Evolutionary conservation across 2,329 filamentous ascomycete genomes (phyloP), one percentile per base, ranked within the genome.

Genomic region (Saccharata proteae): DNA sequence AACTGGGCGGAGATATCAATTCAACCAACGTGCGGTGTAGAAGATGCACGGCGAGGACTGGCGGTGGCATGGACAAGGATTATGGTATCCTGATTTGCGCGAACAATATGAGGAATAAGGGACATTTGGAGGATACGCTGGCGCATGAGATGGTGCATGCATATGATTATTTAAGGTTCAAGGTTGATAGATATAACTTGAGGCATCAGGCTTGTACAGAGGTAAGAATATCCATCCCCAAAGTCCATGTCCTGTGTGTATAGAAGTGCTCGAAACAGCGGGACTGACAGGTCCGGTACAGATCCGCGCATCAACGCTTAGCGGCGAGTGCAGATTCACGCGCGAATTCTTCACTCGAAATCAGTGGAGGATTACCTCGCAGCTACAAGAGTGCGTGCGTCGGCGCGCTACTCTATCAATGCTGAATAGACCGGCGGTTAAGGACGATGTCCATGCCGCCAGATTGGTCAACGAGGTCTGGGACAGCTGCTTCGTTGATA

Each of bases 131-230:
- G 61, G 90, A 98, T 54, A 93, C 86, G 8, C 64, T 98, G 48
- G 78, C 86, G 16, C 90, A 98, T 57, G 90, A 98, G 62, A 92
- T 98, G 84, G 80, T 98, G 32, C 90, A 98, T 55, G 86, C 86
- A 1, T 96, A 85, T 67, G 90, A 98, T 54, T 80, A 93, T 54
- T 51, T 96, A 44, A 65, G 88, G 40, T 98, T 84, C 65, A 90
- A 93, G 58, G 76, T 94, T 26, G 79, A 96, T 50, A 82, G 80
- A 63, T 57, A 63, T n/a, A 73, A 81, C 53, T 54, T 98, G 57
- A 75, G 77, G 54, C 90, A 98, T 59, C 82, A 86, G 20, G 90
- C 90, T 34, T 98, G 90, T 56, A 80, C 86, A 34, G 90, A 98
- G 76, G 83, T 88, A 58, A 40, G 60, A 52, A 7, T 2, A 22